Base-by-base conservation (phyloP, 148 eudicot genomes). In the Vaccinium vitisidaea region DNA sequence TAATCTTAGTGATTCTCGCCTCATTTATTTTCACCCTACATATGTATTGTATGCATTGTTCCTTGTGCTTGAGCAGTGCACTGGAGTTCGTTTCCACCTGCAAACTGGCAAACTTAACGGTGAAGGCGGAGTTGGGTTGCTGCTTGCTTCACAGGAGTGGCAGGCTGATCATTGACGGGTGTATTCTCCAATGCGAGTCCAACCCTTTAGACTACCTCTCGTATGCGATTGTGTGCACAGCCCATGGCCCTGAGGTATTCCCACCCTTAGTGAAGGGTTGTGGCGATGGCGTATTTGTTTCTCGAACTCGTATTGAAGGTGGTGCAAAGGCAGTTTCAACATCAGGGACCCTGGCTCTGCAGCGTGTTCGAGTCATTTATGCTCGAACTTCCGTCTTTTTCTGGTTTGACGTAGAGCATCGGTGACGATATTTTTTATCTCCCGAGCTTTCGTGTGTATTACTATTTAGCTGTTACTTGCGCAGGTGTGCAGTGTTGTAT, bases 81-180 rank as follows among this genome's bases (percentile, higher is more conserved):
- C 87, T 97, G 94, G 99, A 97, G 93, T 88, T 95, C 55, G 78
- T 91, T 84, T 93, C 98, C n/a, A 91, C 98, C 11, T 95, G 99
- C 90, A 97, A 97, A 85, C 85, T 97, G 50, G 88, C 96, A 21
- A 97, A 97, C 87, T 83, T 97, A 88, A 97, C 99, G 0, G 99
- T 97, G 83, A 94, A 92, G 87, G 91, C 98, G 4, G 98, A 95
- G 86, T 92, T 97, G 5, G 99, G 99, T 67, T 97, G 98, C 88
- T 97, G 99, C 87, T 89, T 97, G 90, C 98, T 97, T 82, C 98
- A 97, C 84, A 86, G 99, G 82, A 94, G 97, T 39, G 99, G 99
- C 74, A 92, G 94, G 90, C 86, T 97, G 83, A 95, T 92, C 1
- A 93, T 97, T 48, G 99, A 97, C 71, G 91, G 92, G 18, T 97